A percentile compares a stretch with the other conserved stretches of the same genome.
Evolutionary conservation across 2,329 filamentous ascomycete species (phyloP).

Genomic region (Ophiostoma novo-ulmi): DNA sequence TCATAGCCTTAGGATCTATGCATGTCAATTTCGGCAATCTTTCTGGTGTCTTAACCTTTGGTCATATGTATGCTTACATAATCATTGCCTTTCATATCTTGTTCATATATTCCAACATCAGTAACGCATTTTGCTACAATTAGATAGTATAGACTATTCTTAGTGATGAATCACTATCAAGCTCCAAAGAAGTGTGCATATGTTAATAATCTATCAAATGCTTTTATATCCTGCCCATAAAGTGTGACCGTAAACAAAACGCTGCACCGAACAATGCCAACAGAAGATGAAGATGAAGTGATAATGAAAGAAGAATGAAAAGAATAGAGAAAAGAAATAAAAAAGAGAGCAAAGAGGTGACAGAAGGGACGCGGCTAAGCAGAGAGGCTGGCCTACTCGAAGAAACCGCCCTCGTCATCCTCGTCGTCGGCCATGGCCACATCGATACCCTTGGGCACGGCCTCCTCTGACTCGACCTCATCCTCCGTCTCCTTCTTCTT

Average conservation of each 20-base stretch:
- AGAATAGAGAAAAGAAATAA: background rate
- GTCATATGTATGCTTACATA: background rate
- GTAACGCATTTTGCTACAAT: background rate
- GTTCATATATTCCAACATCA: background rate
- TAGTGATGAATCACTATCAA: background rate
- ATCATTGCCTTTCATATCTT: background rate
- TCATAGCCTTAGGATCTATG: too few species aligned
- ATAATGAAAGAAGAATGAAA: background rate
- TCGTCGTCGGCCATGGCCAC: constrained; percentile 15
- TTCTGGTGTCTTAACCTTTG: too few species aligned
- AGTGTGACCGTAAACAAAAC: constrained; percentile 12
- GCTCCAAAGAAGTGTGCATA: background rate
- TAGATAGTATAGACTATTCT: background rate
- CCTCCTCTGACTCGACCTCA: constrained; percentile 35
- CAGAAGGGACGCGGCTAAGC: background rate
- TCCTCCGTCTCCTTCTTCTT: constrained; percentile 15
- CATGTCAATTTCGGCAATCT: too few species aligned
- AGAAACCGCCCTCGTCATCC: constrained; percentile 49
- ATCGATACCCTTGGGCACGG: constrained; percentile 27
- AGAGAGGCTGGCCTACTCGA: constrained; percentile 39
- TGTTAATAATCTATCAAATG: background rate
- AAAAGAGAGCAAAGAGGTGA: background rate
- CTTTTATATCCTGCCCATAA: constrained; percentile 7
- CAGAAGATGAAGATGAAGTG: background rate
- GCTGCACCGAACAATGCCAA: background rate